Conservation (phyloP, 495 filamentous ascomycete species). For the Penicillium atrosanguineum region DNA sequence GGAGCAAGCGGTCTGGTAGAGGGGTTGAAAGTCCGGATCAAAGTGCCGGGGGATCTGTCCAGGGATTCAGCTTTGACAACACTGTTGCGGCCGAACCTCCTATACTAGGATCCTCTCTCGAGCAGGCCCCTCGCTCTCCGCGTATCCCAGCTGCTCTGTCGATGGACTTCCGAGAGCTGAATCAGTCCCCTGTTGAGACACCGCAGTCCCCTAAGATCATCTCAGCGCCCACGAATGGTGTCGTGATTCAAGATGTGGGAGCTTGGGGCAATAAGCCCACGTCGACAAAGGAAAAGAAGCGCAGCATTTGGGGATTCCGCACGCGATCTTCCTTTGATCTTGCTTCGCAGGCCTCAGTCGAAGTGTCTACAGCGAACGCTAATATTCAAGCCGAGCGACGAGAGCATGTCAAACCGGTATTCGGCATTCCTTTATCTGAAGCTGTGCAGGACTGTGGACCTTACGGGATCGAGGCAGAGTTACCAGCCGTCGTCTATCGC, state of each 20-base stretch:
- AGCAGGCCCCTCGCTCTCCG: slow-evolving; percentile 34
- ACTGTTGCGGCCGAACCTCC: slow-evolving; percentile 72
- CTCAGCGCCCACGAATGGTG: slow-evolving; percentile 82
- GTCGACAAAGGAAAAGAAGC: slow-evolving; percentile 75
- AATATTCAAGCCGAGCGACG: slow-evolving; percentile 48
- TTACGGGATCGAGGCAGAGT: slow-evolving; percentile 61
- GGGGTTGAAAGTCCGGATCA: slow-evolving; percentile 42
- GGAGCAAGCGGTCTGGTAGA: slow-evolving; percentile 46
- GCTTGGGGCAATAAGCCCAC: slow-evolving; percentile 79
- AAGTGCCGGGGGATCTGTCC: slow-evolving; percentile 53
- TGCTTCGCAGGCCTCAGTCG: slow-evolving; percentile 38
- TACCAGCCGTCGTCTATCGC: slow-evolving; percentile 95
- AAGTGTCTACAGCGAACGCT: slow-evolving; percentile 34
- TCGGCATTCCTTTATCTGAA: slow-evolving; percentile 82
- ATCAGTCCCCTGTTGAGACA: slow-evolving; percentile 17
- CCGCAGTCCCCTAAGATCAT: slow-evolving; percentile 60
- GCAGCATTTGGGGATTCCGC: slow-evolving; percentile 92
- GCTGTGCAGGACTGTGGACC: slow-evolving; percentile 80
- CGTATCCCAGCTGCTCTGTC: slow-evolving; percentile 26
- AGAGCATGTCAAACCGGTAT: slow-evolving; percentile 67
- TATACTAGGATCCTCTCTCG: slow-evolving; percentile 53
- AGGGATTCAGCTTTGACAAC: slow-evolving; percentile 81
- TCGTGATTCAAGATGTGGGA: slow-evolving; percentile 80
- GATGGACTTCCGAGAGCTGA: slow-evolving; percentile 26
- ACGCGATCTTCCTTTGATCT: slow-evolving; percentile 62